Base-by-base conservation (phyloP, 768 basidiomycete genomes). In the Leccinum aurantiacum region DNA sequence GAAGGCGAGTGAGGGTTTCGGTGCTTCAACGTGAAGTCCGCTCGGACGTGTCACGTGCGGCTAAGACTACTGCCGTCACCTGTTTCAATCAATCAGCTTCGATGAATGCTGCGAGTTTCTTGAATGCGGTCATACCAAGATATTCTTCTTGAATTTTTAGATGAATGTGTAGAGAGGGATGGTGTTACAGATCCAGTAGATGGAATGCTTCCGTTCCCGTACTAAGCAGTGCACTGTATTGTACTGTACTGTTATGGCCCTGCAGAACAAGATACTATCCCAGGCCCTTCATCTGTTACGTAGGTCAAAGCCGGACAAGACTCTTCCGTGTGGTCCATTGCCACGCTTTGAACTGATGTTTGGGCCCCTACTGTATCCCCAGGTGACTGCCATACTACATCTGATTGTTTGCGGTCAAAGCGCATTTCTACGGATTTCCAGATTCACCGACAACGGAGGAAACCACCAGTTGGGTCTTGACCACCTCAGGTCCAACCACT, bases 91-190 rank as follows among this genome's bases (percentile, higher is more conserved):
- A 25, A 25, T 25, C 25, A 25, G 25, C 25, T 25, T 25, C 25
- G 25, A 25, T 25, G 25, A 25, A 25, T 25, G 25, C 25, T 25
- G 25, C 25, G 25, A 25, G 25, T 25, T 25, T 25, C 25, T 25
- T 25, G 25, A 25, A 25, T 25, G 25, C 25, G 25, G 25, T 25
- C 25, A 25, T 72, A 62, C 54, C 56, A 27, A 27, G 71, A 72
- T 8, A 50, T 73, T 6, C 60, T 72, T 50, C 63, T 72, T 17
- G 38, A 37, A 11, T 72, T 61, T 62, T 48, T 72, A 58, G 71
- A 74, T 49, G 63, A 60, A 10, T 53, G 60, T n/a, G 71, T 67
- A 1, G 63, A 62, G 38, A 57, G 44, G 52, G 69, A 72, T 59
- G 70, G 61, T 0, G 19, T 53, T 9, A 54, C 17, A 19, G 66